Conservation (phyloP, 805 yeast species). For the Lachancea thermotolerans region DNA sequence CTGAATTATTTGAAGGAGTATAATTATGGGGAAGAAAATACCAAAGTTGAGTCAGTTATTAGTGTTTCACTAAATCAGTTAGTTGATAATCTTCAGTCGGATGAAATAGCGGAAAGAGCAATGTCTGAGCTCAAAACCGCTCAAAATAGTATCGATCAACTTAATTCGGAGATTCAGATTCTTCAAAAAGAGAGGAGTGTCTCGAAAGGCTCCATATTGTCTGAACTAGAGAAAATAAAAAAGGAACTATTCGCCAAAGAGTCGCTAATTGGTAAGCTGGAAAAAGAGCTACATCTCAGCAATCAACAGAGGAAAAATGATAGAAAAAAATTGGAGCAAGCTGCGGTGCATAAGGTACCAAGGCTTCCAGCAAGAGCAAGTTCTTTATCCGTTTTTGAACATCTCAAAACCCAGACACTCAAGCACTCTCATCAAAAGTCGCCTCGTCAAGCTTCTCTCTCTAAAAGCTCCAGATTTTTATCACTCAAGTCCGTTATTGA, state of each 20-base stretch:
- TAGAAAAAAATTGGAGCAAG: slow-evolving; percentile 17
- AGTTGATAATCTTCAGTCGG: slow-evolving; percentile 68
- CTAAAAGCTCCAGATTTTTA: slow-evolving; percentile 21
- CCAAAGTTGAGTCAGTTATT: slow-evolving; percentile 50
- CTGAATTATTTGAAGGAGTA: slow-evolving; percentile 61
- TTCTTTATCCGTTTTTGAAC: slow-evolving; percentile 16
- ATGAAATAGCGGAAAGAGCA: slow-evolving; percentile 78
- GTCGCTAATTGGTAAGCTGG: slow-evolving; percentile 49
- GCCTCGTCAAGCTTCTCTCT: not conserved
- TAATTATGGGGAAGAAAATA: slow-evolving; percentile 44
- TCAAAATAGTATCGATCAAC: slow-evolving; percentile 44
- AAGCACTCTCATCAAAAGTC: not conserved
- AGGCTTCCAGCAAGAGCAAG: slow-evolving; percentile 9
- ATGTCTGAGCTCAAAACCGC: slow-evolving; percentile 48
- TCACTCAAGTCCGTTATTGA: slow-evolving; percentile 9
- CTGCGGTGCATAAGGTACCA: slow-evolving; percentile 13
- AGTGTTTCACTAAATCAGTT: slow-evolving; percentile 72
- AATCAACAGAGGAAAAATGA: slow-evolving; percentile 39
- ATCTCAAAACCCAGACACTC: slow-evolving; percentile 7
- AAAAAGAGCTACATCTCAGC: slow-evolving; percentile 52
- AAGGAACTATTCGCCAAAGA: slow-evolving; percentile 52
- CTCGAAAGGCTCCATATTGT: slow-evolving; percentile 46
- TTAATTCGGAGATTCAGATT: slow-evolving; percentile 49
- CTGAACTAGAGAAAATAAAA: slow-evolving; percentile 59
- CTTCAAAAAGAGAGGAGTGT: slow-evolving; percentile 65